These are phyloP conservation scores for Epichloe sylvatica DNA, from an alignment of 2,329 filamentous ascomycete species.

Conservation along the genomic window DNA sequence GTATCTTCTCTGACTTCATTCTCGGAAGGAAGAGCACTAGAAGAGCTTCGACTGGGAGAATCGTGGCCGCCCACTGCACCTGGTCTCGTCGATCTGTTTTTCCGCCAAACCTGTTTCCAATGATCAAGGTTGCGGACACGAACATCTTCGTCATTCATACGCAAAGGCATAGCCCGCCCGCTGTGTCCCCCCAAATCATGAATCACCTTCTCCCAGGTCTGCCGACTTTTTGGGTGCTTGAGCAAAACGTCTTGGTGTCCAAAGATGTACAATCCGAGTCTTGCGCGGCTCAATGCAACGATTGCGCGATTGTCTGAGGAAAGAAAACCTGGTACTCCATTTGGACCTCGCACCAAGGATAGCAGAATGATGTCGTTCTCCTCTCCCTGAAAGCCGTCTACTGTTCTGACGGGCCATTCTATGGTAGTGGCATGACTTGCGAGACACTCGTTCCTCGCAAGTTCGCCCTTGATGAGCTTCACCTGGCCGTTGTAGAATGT, in stretches of 20 bases:
- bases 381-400: constrained; percentile 84
- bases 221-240: constrained; percentile 24
- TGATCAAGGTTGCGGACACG: constrained; percentile 38
- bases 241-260: constrained; percentile 51
- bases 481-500: constrained; percentile 84
- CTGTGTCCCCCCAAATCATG: constrained; percentile 26
- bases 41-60: background rate
- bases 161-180: constrained; percentile 11
- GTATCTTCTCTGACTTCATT: background rate
- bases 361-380: constrained; percentile 75
- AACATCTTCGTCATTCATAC: constrained; percentile 38
- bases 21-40: background rate
- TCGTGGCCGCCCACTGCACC: background rate
- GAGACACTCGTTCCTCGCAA: constrained; percentile 21
- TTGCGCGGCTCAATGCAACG: constrained; percentile 54
- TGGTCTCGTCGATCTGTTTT: constrained; percentile 1
- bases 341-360: constrained; percentile 63
- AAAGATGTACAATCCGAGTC: constrained; percentile 70
- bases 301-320: constrained; percentile 44
- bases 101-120: constrained; percentile 27
- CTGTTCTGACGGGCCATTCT: constrained; percentile 54
- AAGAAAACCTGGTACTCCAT: constrained; percentile 54
- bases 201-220: constrained; percentile 28
- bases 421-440: constrained; percentile 9
- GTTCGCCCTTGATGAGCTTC: constrained; percentile 41